Evolutionary conservation across 2,329 filamentous ascomycete species (phyloP).

Genomic region (Leptographium radiaticola): DNA sequence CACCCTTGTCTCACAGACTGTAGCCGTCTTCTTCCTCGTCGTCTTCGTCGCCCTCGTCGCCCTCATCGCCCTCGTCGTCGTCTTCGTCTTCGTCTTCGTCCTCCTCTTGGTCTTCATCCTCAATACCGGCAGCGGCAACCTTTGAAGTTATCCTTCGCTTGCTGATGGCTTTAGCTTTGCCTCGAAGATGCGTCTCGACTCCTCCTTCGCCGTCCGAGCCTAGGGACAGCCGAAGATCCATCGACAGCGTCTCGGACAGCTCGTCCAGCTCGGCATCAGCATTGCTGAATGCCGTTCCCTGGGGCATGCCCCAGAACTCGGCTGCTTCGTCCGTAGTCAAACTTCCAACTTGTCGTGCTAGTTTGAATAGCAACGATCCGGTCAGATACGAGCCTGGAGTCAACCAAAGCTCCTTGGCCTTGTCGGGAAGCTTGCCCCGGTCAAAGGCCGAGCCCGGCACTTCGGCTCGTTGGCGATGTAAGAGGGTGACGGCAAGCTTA

Average conservation of each 20-base stretch:
- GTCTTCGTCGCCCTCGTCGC: neutral
- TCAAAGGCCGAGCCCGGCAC: neutral
- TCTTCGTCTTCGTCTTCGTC: neutral
- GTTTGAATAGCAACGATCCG: neutral
- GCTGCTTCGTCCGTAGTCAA: neutral
- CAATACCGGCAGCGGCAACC: neutral
- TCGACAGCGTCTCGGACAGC: neutral
- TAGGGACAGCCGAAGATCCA: neutral
- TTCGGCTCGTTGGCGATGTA: neutral
- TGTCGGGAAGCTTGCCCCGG: neutral
- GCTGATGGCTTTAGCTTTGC: neutral
- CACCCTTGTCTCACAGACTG: too few species aligned
- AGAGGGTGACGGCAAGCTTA: neutral
- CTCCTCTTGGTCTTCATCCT: neutral
- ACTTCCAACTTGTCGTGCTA: neutral
- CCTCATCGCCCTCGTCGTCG: neutral
- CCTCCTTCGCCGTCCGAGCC: neutral
- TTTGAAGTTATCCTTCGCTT: neutral
- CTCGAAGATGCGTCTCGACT: neutral
- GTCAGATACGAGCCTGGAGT: neutral
- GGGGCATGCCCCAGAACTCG: neutral
- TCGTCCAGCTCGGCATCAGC: neutral
- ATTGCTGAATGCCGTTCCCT: neutral
- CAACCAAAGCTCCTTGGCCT: neutral
- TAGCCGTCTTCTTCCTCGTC: neutral